These are phyloP conservation scores for Pseudogymnoascus sp. DNA, from an alignment of 2,329 filamentous ascomycete species.

Conservation along the genomic window DNA sequence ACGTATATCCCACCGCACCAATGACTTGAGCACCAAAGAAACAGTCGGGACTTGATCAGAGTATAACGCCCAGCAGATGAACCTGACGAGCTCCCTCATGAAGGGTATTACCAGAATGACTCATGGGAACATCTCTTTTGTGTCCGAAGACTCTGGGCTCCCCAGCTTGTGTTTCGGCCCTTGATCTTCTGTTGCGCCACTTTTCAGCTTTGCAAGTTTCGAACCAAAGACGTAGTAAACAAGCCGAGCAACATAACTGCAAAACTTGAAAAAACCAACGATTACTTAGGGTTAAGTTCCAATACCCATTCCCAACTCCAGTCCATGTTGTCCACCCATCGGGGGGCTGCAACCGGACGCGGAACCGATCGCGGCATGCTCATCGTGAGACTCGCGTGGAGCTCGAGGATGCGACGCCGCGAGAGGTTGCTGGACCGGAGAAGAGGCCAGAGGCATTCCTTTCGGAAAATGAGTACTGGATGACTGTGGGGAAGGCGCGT, in stretches of 20 bases:
- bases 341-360: constrained; percentile 33
- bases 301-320: constrained; percentile 49
- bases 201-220: constrained; percentile 29
- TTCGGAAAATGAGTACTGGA: constrained; percentile 65
- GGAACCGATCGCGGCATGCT: constrained; percentile 41
- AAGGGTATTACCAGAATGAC: constrained; percentile 68
- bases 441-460: constrained; percentile 50
- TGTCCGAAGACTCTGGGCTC: constrained; percentile 48
- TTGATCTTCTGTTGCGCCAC: constrained; percentile 44
- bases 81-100: constrained; percentile 69
- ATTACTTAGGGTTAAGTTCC: constrained; percentile 97
- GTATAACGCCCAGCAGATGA: constrained; percentile 57
- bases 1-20: constrained; percentile 24
- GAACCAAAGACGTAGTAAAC: constrained; percentile 34
- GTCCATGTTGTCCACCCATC: constrained; percentile 24
- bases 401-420: constrained; percentile 50
- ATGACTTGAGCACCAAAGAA: constrained; percentile 36
- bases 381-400: constrained; percentile 47
- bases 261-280: constrained; percentile 63
- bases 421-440: constrained; percentile 28
- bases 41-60: constrained; percentile 55
- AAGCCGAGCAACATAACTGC: constrained; percentile 66
- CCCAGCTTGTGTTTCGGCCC: constrained; percentile 44
- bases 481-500: constrained; percentile 72
- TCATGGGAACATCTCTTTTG: constrained; percentile 62